phyloP scores from a whole-genome alignment of 352 stramenopile species.

The Globisporangium camurandrum region DNA sequence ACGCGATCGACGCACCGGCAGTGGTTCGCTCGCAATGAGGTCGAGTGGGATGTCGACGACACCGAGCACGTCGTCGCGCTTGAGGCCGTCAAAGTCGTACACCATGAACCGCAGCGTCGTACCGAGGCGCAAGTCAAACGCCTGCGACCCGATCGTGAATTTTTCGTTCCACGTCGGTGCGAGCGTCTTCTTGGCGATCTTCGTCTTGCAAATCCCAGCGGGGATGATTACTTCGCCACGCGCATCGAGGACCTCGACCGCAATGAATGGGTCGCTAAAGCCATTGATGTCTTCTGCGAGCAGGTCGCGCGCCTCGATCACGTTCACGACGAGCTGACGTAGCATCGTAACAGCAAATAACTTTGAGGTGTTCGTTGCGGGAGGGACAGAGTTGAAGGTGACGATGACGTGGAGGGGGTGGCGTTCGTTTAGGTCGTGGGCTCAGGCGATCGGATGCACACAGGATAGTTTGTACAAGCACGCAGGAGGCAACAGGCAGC shows the following conservation, averaged over 20 bases:
- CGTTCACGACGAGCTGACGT: constrained; percentile 31
- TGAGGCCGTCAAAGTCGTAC: constrained; percentile 51
- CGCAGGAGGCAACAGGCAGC: too few relatives aligned
- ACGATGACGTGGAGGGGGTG: too few relatives aligned
- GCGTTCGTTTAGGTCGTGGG: too few relatives aligned
- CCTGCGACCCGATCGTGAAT: constrained; percentile 33
- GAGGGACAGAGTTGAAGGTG: too few relatives aligned
- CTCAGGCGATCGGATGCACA: too few relatives aligned
- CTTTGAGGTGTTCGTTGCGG: too few relatives aligned
- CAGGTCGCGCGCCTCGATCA: constrained; percentile 51
- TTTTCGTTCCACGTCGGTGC: constrained; percentile 39
- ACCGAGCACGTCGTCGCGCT: constrained; percentile 53
- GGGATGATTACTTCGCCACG: constrained; percentile 29
- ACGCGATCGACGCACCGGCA: constrained; percentile 12
- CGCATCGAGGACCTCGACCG: constrained; percentile 44
- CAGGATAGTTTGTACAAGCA: too few relatives aligned
- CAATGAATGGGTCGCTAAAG: constrained; percentile 67
- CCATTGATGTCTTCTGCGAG: constrained; percentile 59
- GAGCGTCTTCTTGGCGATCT: constrained; percentile 39
- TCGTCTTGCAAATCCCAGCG: constrained; percentile 37
- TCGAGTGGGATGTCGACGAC: constrained; percentile 63
- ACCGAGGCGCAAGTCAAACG: constrained; percentile 48
- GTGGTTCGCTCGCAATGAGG: constrained; percentile 20
- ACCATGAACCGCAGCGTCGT: constrained; percentile 55
- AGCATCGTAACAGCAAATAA: too few relatives aligned